These are phyloP conservation scores for Hamamelis virginiana DNA, from an alignment of 164 flowering plant genomes.

Conservation along the genomic window DNA sequence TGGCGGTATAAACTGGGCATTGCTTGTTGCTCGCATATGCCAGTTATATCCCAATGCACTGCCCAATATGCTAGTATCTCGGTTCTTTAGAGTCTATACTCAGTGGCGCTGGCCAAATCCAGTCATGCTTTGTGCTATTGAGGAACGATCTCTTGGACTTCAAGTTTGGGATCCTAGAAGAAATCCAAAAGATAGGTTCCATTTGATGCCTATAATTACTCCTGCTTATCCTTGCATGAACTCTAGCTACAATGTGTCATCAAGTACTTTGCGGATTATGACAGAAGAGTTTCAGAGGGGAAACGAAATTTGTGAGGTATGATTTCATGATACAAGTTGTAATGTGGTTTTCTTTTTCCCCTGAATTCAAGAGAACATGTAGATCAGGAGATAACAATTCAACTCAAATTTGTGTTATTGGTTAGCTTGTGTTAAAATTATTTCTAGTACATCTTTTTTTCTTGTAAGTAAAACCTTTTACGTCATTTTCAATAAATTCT, in stretches of 20 bases:
- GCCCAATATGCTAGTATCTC: conserved; percentile 54
- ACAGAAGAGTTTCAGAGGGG: conserved; percentile 82
- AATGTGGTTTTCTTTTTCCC: not conserved
- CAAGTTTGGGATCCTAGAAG: conserved; percentile 91
- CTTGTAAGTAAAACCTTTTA: not conserved
- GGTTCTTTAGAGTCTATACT: conserved; percentile 57
- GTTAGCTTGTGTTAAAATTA: not conserved
- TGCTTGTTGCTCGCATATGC: conserved; percentile 64
- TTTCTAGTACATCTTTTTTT: not conserved
- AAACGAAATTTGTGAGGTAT: conserved; percentile 79
- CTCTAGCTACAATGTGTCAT: conserved; percentile 93
- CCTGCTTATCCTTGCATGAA: conserved; percentile 99
- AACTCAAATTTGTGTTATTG: not conserved
- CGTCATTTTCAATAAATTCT: not conserved
- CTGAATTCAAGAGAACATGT: not conserved
- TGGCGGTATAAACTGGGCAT: conserved; percentile 66
- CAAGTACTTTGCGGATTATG: conserved; percentile 86
- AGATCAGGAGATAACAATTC: not conserved
- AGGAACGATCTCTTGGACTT: conserved; percentile 76
- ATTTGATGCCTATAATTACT: conserved; percentile 92
- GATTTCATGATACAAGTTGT: conserved; percentile 4
- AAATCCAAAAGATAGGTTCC: conserved; percentile 59
- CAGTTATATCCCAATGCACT: conserved; percentile 62
- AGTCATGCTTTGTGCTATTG: conserved; percentile 63
- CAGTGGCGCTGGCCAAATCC: conserved; percentile 74